phyloP scores from a whole-genome alignment of 345 rosid species.

The Hevea brasiliensis region DNA sequence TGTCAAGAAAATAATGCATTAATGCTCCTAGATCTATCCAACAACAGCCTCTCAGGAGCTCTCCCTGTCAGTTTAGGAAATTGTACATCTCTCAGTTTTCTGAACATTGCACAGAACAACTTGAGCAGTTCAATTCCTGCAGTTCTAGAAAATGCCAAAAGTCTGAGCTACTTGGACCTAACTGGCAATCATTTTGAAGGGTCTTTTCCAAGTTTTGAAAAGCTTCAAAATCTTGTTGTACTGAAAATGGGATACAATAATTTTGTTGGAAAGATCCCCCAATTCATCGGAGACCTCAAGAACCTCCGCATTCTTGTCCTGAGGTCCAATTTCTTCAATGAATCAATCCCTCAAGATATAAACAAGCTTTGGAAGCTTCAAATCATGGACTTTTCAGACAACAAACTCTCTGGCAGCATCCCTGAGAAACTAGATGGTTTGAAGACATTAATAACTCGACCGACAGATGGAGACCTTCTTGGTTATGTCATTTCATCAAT shows the following conservation, averaged over 20 bases:
- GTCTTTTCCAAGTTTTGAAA: constrained; percentile 12
- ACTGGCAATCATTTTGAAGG: constrained; percentile 15
- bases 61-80: constrained; percentile 15
- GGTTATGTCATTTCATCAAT: constrained; percentile 2
- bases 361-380: constrained; percentile 22
- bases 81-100: constrained; percentile 14
- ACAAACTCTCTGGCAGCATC: constrained; percentile 15
- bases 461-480: constrained; percentile 8
- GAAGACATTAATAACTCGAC: constrained; percentile 5
- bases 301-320: constrained; percentile 9
- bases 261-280: constrained; percentile 13
- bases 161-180: constrained; percentile 12
- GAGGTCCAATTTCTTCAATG: constrained; percentile 16
- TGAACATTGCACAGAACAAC: constrained; percentile 20
- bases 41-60: constrained; percentile 10
- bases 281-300: constrained; percentile 6
- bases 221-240: neutral
- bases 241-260: constrained; percentile 8
- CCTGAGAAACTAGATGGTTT: constrained; percentile 12
- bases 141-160: constrained; percentile 11
- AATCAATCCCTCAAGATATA: constrained; percentile 16
- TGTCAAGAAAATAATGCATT: neutral
- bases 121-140: constrained; percentile 19
- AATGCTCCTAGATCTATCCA: constrained; percentile 11
- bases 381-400: constrained; percentile 17